Evolutionary conservation across 2,329 filamentous ascomycete genomes (phyloP), one percentile per base, ranked within the genome.

Genomic region (Chaetomiaceae sp.): DNA sequence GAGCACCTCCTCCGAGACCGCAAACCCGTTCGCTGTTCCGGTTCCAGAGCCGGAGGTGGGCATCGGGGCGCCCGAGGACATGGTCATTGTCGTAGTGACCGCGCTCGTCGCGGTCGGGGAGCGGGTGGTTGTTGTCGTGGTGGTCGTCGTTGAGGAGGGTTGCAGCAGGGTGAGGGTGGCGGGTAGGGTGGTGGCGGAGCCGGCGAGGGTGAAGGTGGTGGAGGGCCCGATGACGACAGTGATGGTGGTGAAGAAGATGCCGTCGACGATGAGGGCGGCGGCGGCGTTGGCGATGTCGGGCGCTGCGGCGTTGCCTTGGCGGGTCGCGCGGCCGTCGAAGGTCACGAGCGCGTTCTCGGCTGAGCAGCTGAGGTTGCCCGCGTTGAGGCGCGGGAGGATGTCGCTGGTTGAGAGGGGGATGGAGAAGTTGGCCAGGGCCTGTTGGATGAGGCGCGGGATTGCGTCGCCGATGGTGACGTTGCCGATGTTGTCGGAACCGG

Each of bases 271-370:
- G n/a, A n/a, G n/a, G n/a, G n/a, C n/a, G n/a, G n/a, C 45, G 26
- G 45, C 52, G 19, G 50, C 56, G 17, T 50, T 54, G 17, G 46
- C 42, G 14, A 40, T 42, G 35, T 37, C 49, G 43, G 43, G 17
- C 3, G 32, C 27, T 15, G 34, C 38, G 6, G 42, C 43, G n/a
- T 15, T 32, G 29, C 12, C 34, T 15, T 60, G 54, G 24, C 70
- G 65, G 4, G 65, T 61, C 2, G 69, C 65, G 45, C 65, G 65
- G 4, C 83, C 84, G 56, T 86, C 78, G 63, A 96, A 95, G 0
- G 86, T 88, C 14, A 97, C 84, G 4, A 98, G 74, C 0, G 88
- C 84, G 58, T 97, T 97, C 63, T 96, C 85, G 0, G 83, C 80
- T 8, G 80, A 79, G 65, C 93, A 98, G 45, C 86, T 89, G 14